These are phyloP conservation scores for Eimeria sp. DNA, from an alignment of 169 alveolate species.

Conservation along the genomic window DNA sequence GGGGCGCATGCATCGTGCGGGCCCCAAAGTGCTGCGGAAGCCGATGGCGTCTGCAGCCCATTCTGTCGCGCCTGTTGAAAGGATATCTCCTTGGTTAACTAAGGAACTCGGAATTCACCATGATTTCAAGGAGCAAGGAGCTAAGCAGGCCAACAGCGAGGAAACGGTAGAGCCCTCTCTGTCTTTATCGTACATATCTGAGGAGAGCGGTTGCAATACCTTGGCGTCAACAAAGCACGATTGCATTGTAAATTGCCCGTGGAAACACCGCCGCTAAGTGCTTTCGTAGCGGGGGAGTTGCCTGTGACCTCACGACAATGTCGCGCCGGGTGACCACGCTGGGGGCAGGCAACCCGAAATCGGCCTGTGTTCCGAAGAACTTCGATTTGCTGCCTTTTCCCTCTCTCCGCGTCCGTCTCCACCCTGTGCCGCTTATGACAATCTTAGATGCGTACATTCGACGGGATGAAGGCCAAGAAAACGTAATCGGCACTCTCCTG, in stretches of 20 bases:
- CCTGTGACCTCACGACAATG: constrained; percentile 13
- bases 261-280: not conserved
- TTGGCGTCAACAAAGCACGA: not conserved
- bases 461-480: constrained; percentile 94
- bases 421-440: constrained; percentile 94
- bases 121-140: not conserved
- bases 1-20: constrained; percentile 42
- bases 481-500: constrained; percentile 94
- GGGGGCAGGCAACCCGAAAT: constrained; percentile 30
- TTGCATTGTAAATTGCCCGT: not conserved
- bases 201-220: not conserved
- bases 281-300: not conserved
- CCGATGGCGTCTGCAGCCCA: not conserved
- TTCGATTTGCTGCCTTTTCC: constrained; percentile 91
- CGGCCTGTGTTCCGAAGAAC: constrained; percentile 86
- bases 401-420: constrained; percentile 91
- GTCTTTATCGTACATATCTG: not conserved
- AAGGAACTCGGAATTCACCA: not conserved
- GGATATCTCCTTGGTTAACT: not conserved
- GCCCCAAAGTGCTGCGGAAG: not conserved
- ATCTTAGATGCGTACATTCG: constrained; percentile 95
- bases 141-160: not conserved
- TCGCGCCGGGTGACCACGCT: constrained; percentile 61
- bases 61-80: not conserved
- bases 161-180: not conserved